A percentile compares a stretch with the other conserved stretches of the same genome.
Evolutionary conservation across 2,329 filamentous ascomycete genomes (phyloP).

Genomic region (Fusarium sp.): DNA sequence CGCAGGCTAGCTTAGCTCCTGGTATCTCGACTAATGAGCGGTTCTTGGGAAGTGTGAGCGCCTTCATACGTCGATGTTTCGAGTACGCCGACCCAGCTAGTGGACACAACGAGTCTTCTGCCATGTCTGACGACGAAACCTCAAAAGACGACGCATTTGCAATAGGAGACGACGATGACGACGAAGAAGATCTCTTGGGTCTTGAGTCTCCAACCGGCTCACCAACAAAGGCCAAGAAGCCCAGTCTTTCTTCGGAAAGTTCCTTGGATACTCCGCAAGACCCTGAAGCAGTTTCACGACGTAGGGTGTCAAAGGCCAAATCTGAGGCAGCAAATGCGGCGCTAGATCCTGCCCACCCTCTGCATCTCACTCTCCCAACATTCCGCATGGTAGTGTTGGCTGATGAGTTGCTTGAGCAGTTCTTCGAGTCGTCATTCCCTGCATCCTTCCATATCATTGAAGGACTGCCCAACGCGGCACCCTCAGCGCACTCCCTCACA

Average conservation of each 20-base stretch:
- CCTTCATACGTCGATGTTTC: constrained; percentile 95
- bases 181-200: constrained; percentile 74
- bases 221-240: constrained; percentile 59
- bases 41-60: constrained; percentile 92
- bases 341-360: constrained; percentile 89
- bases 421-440: constrained; percentile 96
- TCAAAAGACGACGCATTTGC: constrained; percentile 70
- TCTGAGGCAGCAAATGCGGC: constrained; percentile 88
- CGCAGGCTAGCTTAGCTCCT: constrained; percentile 56
- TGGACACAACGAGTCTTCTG: constrained; percentile 60
- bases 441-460: constrained; percentile 91
- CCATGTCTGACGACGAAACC: constrained; percentile 38
- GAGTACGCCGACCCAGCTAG: constrained; percentile 94
- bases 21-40: constrained; percentile 82
- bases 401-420: constrained; percentile 94
- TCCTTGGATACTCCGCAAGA: constrained; percentile 34
- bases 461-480: constrained; percentile 57
- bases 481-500: constrained; percentile 75
- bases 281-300: constrained; percentile 43
- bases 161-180: constrained; percentile 83
- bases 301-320: constrained; percentile 71
- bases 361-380: constrained; percentile 95
- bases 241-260: constrained; percentile 57
- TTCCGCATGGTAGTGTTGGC: constrained; percentile 99
- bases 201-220: constrained; percentile 64